Evolutionary conservation across 306 rosid genomes (phyloP), one percentile per base, ranked within the genome.

Genomic region (Vicia sativa): DNA sequence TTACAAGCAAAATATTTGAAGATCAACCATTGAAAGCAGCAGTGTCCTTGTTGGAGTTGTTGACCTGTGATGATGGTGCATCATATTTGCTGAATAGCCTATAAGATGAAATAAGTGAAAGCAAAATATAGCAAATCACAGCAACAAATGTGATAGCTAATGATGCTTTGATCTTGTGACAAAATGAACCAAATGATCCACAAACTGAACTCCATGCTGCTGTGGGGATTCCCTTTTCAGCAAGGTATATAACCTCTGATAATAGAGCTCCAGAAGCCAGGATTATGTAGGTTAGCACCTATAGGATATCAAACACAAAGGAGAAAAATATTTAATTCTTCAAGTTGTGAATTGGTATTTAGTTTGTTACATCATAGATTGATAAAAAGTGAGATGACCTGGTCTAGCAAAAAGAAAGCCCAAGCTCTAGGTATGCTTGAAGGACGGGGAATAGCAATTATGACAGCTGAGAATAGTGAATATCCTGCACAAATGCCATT

Each of bases 401-500:
- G 96, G 67, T 93, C 98, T 35, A 90, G 82, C 67, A 85, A 62
- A 67, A 93, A 90, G 82, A 90, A 74, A 67, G 96, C 74, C 98
- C 98, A 93, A 58, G 96, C 96, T 50, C 67, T 68, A 37, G 82
- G 65, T 79, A 71, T 80, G 76, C 82, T 78, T 37, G 72, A 69
- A n/a, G 91, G 79, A 7, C 85, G 88, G 0, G 84, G 84, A 80
- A 83, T 65, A 44, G 97, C 98, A 46, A 81, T 79, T 23, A 84
- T 50, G 38, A 74, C 61, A 0, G 87, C 96, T 34, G 96, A 86
- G 8, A 92, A 86, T 34, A 93, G 83, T 39, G 96, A 90, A 77
- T 90, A 93, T 13, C 96, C 96, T 0, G 96, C 97, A 62, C 98
- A 93, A 2, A 93, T 85, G 11, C 96, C 96, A 66, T 93, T 93